These are phyloP conservation scores for Globisporangium barbulae DNA, from an alignment of 352 stramenopile species.

Conservation along the genomic window DNA sequence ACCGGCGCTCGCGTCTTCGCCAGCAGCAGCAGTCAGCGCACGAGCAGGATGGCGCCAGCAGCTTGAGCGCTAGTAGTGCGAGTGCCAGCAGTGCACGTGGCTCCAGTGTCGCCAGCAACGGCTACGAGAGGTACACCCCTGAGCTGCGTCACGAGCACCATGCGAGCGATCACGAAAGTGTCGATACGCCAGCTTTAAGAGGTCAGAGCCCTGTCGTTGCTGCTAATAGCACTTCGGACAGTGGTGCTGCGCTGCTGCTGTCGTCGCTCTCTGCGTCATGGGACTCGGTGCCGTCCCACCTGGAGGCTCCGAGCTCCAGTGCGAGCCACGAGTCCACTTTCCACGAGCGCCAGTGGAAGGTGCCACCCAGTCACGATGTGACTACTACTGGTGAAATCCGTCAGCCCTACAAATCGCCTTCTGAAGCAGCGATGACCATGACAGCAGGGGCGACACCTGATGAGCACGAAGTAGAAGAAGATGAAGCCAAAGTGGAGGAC, in stretches of 20 bases:
- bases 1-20: conserved; percentile 20
- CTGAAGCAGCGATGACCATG: neutral
- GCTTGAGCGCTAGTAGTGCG: neutral
- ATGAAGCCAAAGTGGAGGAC: conserved; percentile 29
- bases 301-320: conserved; percentile 3
- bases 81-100: neutral
- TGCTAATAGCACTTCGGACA: neutral
- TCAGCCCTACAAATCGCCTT: neutral
- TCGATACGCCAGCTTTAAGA: neutral
- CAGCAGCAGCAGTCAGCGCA: neutral
- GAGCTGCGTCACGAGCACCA: neutral
- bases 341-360: neutral
- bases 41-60: neutral
- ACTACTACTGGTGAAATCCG: neutral
- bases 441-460: neutral
- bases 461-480: conserved; percentile 11
- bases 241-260: neutral
- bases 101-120: conserved; percentile 2
- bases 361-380: neutral
- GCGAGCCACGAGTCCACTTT: neutral
- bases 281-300: conserved; percentile 22
- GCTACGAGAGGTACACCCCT: conserved; percentile 1
- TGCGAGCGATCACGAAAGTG: neutral
- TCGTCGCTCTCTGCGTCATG: conserved; percentile 15
- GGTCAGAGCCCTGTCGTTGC: neutral